Evolutionary conservation across 371 early-diverging fungal species (phyloP).

Genomic region (Chytridiales sp.): DNA sequence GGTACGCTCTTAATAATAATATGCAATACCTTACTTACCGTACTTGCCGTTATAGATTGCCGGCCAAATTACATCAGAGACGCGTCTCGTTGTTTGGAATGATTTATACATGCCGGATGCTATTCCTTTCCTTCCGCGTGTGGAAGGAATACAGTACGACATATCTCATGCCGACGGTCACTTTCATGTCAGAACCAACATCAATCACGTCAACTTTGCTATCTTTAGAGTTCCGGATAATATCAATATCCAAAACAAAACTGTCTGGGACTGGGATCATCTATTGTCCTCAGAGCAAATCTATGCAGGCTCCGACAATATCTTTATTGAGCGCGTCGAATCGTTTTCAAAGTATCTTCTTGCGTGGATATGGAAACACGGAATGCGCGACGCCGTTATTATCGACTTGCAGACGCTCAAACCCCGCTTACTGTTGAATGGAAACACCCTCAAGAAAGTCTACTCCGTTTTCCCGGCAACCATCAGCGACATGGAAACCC

Average conservation of each 20-base stretch:
- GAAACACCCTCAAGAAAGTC: slow-evolving; percentile 27
- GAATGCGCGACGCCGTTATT: slow-evolving; percentile 31
- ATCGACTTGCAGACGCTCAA: not conserved
- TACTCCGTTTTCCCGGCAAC: slow-evolving; percentile 37
- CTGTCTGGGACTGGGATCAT: too few species aligned
- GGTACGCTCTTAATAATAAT: slow-evolving; percentile 24
- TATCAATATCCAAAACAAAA: too few species aligned
- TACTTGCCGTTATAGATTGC: slow-evolving; percentile 16
- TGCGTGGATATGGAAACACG: slow-evolving; percentile 46
- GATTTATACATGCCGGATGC: slow-evolving; percentile 14
- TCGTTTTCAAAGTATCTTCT: slow-evolving; percentile 43
- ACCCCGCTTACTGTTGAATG: slow-evolving; percentile 20
- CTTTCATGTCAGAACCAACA: slow-evolving; percentile 50
- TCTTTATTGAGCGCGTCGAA: slow-evolving; percentile 48
- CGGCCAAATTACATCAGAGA: slow-evolving; percentile 37
- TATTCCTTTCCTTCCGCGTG: too few species aligned
- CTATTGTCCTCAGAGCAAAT: too few species aligned
- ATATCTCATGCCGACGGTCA: slow-evolving; percentile 45
- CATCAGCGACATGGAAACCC: slow-evolving; percentile 33
- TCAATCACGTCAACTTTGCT: too few species aligned
- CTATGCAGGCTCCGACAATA: slow-evolving; percentile 19
- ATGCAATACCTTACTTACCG: not conserved
- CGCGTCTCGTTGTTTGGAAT: slow-evolving; percentile 4
- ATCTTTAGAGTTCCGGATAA: too few species aligned
- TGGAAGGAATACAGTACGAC: slow-evolving; percentile 38